phyloP scores from a whole-genome alignment of 441 rosid species.

The Populus hybrid region DNA sequence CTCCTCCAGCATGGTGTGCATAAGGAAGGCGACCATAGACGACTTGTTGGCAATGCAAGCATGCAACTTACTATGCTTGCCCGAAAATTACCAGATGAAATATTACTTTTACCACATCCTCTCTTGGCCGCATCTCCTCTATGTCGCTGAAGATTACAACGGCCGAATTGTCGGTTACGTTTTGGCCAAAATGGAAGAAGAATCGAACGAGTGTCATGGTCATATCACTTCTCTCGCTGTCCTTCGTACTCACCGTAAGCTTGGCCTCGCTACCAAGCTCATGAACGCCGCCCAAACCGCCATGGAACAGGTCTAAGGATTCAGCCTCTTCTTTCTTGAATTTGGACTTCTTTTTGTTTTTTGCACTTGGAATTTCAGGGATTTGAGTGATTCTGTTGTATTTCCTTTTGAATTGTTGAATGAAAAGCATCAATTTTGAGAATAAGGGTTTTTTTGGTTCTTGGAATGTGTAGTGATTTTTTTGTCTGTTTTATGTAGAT shows the following conservation, averaged over 20 bases:
- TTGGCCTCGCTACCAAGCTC: slow-evolving; percentile 97
- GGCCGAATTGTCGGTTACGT: slow-evolving; percentile 96
- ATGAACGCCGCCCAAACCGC: slow-evolving; percentile 96
- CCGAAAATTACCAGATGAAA: slow-evolving; percentile 99
- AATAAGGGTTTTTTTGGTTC: not conserved
- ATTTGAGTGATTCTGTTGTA: not conserved
- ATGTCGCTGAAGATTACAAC: slow-evolving; percentile 95
- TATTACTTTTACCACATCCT: slow-evolving; percentile 92
- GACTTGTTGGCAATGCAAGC: slow-evolving; percentile 96
- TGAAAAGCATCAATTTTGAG: not conserved
- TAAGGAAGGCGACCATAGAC: slow-evolving; percentile 92
- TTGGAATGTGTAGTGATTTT: not conserved
- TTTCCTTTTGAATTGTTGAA: not conserved
- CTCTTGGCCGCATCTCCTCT: slow-evolving; percentile 98
- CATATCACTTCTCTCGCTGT: slow-evolving; percentile 98
- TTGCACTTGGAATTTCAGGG: not conserved
- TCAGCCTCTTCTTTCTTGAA: not conserved
- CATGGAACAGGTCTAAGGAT: slow-evolving; percentile 77
- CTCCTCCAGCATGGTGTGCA: slow-evolving; percentile 69
- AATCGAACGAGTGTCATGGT: slow-evolving; percentile 92
- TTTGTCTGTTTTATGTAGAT: not conserved
- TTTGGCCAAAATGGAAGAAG: slow-evolving; percentile 97
- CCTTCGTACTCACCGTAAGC: slow-evolving; percentile 92
- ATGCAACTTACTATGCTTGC: slow-evolving; percentile 84
- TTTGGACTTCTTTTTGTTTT: not conserved